phyloP scores from a whole-genome alignment of 768 basidiomycete species.

The Pholiota microspora region DNA sequence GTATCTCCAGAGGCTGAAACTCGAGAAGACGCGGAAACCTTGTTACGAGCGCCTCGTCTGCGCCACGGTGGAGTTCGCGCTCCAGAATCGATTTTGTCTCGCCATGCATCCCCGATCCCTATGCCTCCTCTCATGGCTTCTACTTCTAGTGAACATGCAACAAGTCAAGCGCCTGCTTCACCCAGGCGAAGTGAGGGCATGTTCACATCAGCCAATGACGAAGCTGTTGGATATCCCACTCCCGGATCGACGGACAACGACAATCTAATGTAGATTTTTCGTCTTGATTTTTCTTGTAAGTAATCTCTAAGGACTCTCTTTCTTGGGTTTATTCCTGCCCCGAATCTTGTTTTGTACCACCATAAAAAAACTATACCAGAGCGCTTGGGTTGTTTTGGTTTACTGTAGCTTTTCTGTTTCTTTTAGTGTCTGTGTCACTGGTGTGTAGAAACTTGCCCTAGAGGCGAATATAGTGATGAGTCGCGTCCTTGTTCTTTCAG shows the following conservation, averaged over 20 bases:
- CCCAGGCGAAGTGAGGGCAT: slow-evolving; percentile 6
- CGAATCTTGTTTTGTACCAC: not conserved
- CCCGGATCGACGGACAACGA: slow-evolving; percentile 46
- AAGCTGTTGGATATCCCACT: slow-evolving; percentile 44
- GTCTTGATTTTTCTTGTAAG: not conserved
- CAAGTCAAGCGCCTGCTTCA: slow-evolving; percentile 8
- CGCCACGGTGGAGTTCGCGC: slow-evolving; percentile 68
- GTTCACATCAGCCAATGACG: slow-evolving; percentile 15
- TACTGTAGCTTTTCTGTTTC: slow-evolving; percentile 7
- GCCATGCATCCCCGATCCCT: slow-evolving; percentile 38
- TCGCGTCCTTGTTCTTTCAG: not conserved
- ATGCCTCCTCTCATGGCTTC: slow-evolving; percentile 7
- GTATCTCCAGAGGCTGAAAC: slow-evolving; percentile 14
- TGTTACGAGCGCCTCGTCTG: slow-evolving; percentile 43
- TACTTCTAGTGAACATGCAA: slow-evolving; percentile 7
- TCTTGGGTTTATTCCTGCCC: slow-evolving; percentile 6
- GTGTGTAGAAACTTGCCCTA: not conserved
- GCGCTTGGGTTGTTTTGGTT: slow-evolving; percentile 10
- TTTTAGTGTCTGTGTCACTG: not conserved
- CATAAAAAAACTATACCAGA: slow-evolving; percentile 13
- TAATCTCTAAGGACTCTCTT: not conserved
- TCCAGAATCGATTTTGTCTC: slow-evolving; percentile 57
- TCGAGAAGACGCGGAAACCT: slow-evolving; percentile 19
- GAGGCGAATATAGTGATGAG: not conserved
- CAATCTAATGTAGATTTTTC: slow-evolving; percentile 28